Percentiles rank a stretch among this genome's conserved stretches.
These are phyloP conservation scores for Allantophomopsis lycopodina DNA, from an alignment of 2,329 filamentous ascomycete species.

Conservation along the genomic window DNA sequence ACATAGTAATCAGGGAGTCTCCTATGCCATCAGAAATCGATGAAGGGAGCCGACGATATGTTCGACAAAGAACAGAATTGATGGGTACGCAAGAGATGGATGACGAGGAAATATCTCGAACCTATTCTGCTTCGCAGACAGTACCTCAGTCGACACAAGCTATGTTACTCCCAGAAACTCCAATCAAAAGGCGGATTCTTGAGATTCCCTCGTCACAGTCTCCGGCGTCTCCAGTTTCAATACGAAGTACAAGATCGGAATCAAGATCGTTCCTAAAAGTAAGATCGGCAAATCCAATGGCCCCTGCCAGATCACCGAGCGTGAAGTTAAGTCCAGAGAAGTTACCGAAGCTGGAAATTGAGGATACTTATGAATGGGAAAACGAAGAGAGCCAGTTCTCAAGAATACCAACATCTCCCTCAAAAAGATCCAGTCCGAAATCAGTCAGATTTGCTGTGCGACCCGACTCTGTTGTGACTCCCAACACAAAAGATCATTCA, in stretches of 20 bases:
- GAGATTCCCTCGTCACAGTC: conserved; percentile 20
- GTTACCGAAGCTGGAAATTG: conserved; percentile 10
- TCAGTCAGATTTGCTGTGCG: conserved; percentile 11
- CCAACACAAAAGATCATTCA: neutral
- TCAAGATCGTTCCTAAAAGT: conserved; percentile 9
- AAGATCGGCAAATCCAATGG: conserved; percentile 6
- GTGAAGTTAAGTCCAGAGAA: conserved; percentile 3
- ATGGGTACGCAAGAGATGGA: too few relatives aligned
- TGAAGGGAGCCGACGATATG: too few relatives aligned
- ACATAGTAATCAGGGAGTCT: too few relatives aligned
- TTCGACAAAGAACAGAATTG: too few relatives aligned
- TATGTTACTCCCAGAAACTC: conserved; percentile 14
- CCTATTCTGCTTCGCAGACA: too few relatives aligned
- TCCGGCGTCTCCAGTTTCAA: conserved; percentile 15
- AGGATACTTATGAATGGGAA: conserved; percentile 11
- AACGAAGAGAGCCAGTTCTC: too few relatives aligned
- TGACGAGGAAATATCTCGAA: too few relatives aligned
- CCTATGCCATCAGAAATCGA: too few relatives aligned
- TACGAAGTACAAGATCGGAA: conserved; percentile 5
- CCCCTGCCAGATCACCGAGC: neutral
- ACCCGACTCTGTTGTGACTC: neutral
- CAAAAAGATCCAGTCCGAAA: conserved; percentile 13
- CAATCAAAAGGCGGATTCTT: conserved; percentile 5
- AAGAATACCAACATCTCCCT: conserved; percentile 6
- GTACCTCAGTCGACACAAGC: neutral